phyloP scores from a whole-genome alignment of 1,139 yeast genomes.

The Candida smagusa region DNA sequence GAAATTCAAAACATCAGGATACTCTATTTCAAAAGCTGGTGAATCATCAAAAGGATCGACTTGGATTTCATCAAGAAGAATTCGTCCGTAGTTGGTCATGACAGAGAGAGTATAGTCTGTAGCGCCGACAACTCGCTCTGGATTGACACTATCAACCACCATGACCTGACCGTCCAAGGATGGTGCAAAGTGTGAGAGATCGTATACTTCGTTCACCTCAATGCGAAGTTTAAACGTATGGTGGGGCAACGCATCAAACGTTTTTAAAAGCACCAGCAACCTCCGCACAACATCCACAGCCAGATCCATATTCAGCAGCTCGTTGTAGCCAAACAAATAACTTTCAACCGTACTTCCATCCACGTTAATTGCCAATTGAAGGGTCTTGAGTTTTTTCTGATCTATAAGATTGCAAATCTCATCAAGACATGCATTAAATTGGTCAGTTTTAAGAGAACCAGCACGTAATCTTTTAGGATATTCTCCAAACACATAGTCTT shows the following conservation, averaged over 20 bases:
- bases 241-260: not conserved
- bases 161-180: not conserved
- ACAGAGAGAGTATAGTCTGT: no score
- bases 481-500: not conserved
- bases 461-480: not conserved
- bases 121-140: not conserved
- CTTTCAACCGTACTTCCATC: not conserved
- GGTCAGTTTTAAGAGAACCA: not conserved
- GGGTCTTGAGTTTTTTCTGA: not conserved
- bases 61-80: no score
- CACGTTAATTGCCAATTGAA: not conserved
- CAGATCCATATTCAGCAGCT: not conserved
- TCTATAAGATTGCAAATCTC: not conserved
- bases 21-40: no score
- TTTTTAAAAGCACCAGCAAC: not conserved
- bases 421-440: not conserved
- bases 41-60: no score
- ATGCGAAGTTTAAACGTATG: not conserved
- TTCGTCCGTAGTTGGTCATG: no score
- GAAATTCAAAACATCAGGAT: no score
- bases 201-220: not conserved
- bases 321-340: not conserved
- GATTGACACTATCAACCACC: not conserved
- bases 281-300: not conserved
- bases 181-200: not conserved